Percentiles rank a stretch among this genome's conserved stretches.
phyloP scores from a whole-genome alignment of 768 basidiomycete species.

The Agaricus subrufescens region DNA sequence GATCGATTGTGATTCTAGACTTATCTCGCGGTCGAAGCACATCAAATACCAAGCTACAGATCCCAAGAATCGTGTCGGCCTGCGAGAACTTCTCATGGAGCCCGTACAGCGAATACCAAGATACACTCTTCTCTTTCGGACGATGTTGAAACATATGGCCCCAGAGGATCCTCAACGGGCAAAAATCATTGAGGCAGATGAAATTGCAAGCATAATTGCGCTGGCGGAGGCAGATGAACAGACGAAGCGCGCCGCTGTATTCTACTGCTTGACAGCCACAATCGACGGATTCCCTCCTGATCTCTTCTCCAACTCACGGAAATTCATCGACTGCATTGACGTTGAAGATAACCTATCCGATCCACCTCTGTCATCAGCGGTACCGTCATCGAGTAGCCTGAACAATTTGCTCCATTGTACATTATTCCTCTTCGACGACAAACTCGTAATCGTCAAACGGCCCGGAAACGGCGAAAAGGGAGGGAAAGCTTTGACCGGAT shows the following conservation, averaged over 20 bases:
- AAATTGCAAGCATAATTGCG: slow-evolving; percentile 87
- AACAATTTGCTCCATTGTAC: slow-evolving; percentile 70
- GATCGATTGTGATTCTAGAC: slow-evolving; percentile 8
- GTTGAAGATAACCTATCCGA: slow-evolving; percentile 76
- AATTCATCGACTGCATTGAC: slow-evolving; percentile 90
- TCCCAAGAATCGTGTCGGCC: slow-evolving; percentile 73
- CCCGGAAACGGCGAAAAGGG: slow-evolving; percentile 71
- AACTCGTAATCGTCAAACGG: slow-evolving; percentile 86
- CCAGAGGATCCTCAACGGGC: slow-evolving; percentile 71
- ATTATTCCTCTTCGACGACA: slow-evolving; percentile 92
- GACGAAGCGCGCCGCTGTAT: slow-evolving; percentile 82
- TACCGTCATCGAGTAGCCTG: slow-evolving; percentile 35
- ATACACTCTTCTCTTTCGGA: slow-evolving; percentile 89
- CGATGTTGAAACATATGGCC: slow-evolving; percentile 88
- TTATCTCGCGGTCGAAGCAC: slow-evolving; percentile 40
- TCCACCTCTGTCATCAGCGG: slow-evolving; percentile 37
- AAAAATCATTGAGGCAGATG: slow-evolving; percentile 79
- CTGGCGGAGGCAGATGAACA: slow-evolving; percentile 88
- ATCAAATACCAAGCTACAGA: slow-evolving; percentile 83
- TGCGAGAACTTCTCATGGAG: slow-evolving; percentile 92
- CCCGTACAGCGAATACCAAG: slow-evolving; percentile 94
- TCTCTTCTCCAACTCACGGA: slow-evolving; percentile 83
- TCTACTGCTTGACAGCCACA: slow-evolving; percentile 79
- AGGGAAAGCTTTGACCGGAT: slow-evolving; percentile 64
- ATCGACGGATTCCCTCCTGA: slow-evolving; percentile 90